phyloP scores from a whole-genome alignment of 2,329 filamentous ascomycete species.

The Colletotrichum destructivum region DNA sequence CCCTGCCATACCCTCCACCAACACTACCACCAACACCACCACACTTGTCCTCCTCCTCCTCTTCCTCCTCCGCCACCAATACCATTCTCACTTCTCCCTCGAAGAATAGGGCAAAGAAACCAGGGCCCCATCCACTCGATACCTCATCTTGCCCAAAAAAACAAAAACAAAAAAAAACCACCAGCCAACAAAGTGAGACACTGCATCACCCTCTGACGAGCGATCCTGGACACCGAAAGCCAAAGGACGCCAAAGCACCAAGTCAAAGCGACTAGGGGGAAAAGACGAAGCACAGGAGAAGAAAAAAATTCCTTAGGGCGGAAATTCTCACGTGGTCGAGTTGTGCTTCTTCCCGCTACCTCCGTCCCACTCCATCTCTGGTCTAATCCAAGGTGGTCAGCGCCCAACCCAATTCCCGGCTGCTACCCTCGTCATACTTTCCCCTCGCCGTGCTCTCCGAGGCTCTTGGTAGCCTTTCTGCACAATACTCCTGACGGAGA shows the following conservation, averaged over 20 bases:
- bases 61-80: no score
- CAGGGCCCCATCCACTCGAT: slow-evolving; percentile 14
- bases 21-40: no score
- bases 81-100: not conserved
- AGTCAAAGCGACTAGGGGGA: slow-evolving; percentile 21
- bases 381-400: slow-evolving; percentile 18
- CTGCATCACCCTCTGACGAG: slow-evolving; percentile 19
- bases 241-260: slow-evolving; percentile 35
- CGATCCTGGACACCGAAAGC: not conserved
- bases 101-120: slow-evolving; percentile 21
- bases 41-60: no score
- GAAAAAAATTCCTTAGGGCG: slow-evolving; percentile 18
- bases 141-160: slow-evolving; percentile 5
- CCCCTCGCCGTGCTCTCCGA: slow-evolving; percentile 10
- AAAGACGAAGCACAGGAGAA: not conserved
- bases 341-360: slow-evolving; percentile 35
- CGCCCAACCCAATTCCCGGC: slow-evolving; percentile 26
- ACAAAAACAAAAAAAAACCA: no score
- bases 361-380: slow-evolving; percentile 21
- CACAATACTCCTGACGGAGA: not conserved
- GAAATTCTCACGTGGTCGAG: slow-evolving; percentile 39
- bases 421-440: slow-evolving; percentile 8
- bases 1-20: slow-evolving; percentile 5
- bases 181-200: slow-evolving; percentile 43
- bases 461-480: slow-evolving; percentile 7